Base-by-base conservation (phyloP, 1,284 basidiomycete genomes). In the Cryptococcus hybrid region DNA sequence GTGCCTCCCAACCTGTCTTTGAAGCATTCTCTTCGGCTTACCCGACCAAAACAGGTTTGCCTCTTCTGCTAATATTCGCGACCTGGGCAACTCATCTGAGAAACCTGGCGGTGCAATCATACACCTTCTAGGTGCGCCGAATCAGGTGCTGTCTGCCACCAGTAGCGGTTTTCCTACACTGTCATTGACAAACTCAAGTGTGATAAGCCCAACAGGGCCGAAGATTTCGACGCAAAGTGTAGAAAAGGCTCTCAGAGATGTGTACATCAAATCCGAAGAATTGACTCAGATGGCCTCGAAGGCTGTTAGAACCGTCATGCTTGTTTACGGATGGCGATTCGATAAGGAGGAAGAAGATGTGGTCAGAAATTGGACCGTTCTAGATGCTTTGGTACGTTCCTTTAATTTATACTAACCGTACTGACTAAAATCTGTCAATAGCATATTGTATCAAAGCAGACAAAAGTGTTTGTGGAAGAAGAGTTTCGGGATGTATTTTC, bases 371-470 rank as follows among this genome's bases (percentile, higher is more conserved):
- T 76, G 70, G 71, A 61, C 63, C 15, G 59, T 63, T 0, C 50
- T 62, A 4, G 74, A 74, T 50, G 71, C 74, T 18, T 47, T 74
- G 47, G 73, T 74, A 52, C 63, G 69, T 66, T 13, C 24, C 43
- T 3, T 11, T 36, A 39, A 40, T 48, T 30, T 34, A 35, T 49
- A 15, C 7, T 49, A 13, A 24, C 42, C 6, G 3, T 30, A 6
- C 8, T 13, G 7, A 34, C 56, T 48, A 46, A 47, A 30, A 18
- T 58, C 11, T 38, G 57, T 18, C 18, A 24, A n/a, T 36, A 74
- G 70, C 61, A 65, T 45, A 59, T 57, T 5, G 66, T 74, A 36
- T 53, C 64, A 5, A 69, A 71, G 34, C 67, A 76, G 52, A 71
- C 72, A 1, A 53, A 59, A 9, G 7, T 67, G 7, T 59, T 74